These are phyloP conservation scores for Acanthamoeba royreba DNA, from an alignment of 208 protist genomes.

Conservation along the genomic window DNA sequence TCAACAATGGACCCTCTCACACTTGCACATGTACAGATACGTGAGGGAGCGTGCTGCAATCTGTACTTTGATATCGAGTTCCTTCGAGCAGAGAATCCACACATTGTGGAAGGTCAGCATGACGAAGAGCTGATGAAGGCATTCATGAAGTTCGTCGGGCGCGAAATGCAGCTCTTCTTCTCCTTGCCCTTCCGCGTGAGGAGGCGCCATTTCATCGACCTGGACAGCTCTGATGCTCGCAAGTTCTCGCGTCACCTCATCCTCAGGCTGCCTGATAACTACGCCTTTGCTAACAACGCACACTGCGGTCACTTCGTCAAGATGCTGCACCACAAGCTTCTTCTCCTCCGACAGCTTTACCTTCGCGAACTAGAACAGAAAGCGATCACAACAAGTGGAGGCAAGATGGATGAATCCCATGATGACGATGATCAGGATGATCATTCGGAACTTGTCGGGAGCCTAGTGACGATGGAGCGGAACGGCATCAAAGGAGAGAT, in stretches of 20 bases:
- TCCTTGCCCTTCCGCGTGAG: background rate
- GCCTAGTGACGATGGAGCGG: background rate
- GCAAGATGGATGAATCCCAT: too few relatives aligned
- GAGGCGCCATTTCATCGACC: background rate
- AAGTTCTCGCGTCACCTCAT: constrained; percentile 18
- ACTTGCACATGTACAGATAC: background rate
- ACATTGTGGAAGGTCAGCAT: background rate
- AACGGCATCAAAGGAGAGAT: background rate
- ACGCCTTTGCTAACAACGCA: background rate
- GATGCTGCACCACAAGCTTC: background rate
- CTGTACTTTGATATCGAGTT: constrained; percentile 36
- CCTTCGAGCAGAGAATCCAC: background rate
- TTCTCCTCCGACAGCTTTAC: background rate
- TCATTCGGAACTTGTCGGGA: background rate
- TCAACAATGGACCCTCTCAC: background rate
- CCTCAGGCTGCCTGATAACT: background rate
- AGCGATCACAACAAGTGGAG: too few relatives aligned
- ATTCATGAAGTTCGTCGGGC: background rate
- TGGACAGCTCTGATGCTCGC: background rate
- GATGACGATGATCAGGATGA: background rate
- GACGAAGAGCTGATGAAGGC: background rate
- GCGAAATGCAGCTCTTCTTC: background rate
- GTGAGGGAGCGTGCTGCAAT: background rate
- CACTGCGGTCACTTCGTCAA: constrained; percentile 12
- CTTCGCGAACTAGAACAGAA: background rate